Evolutionary conservation across 257 asterid species (phyloP).

Genomic region (Dorcoceras hygrometricum): DNA sequence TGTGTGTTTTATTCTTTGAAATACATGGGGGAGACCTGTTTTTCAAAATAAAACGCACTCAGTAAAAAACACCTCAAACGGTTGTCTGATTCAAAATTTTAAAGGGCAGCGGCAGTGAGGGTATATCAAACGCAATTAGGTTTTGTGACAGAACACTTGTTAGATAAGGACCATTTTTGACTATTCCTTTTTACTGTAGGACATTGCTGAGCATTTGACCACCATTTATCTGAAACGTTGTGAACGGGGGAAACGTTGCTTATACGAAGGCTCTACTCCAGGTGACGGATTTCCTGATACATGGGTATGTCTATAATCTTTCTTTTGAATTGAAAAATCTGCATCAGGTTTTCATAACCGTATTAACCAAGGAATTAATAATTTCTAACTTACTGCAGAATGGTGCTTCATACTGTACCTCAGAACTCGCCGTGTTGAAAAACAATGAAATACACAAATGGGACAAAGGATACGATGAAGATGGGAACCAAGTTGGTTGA

Average conservation of each 20-base stretch:
- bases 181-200: constrained; percentile 44
- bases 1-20: too few species aligned
- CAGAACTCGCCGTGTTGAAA: constrained; percentile 59
- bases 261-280: constrained; percentile 54
- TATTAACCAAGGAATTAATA: constrained; percentile 7
- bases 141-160: constrained; percentile 8
- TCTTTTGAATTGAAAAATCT: constrained; percentile 3
- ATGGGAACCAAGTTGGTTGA: constrained; percentile 71
- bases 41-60: too few species aligned
- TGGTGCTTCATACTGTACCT: constrained; percentile 56
- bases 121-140: neutral
- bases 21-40: too few species aligned
- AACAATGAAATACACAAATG: constrained; percentile 41
- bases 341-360: constrained; percentile 17
- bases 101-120: neutral
- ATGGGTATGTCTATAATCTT: constrained; percentile 40
- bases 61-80: too few species aligned
- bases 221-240: constrained; percentile 62
- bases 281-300: constrained; percentile 54
- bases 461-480: constrained; percentile 76
- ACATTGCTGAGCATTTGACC: constrained; percentile 95
- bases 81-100: too few species aligned
- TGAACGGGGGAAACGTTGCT: constrained; percentile 52
- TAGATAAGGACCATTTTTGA: neutral
- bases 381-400: constrained; percentile 33